These are phyloP conservation scores for Penicillium daleae DNA, from an alignment of 495 filamentous ascomycete genomes.

Conservation along the genomic window DNA sequence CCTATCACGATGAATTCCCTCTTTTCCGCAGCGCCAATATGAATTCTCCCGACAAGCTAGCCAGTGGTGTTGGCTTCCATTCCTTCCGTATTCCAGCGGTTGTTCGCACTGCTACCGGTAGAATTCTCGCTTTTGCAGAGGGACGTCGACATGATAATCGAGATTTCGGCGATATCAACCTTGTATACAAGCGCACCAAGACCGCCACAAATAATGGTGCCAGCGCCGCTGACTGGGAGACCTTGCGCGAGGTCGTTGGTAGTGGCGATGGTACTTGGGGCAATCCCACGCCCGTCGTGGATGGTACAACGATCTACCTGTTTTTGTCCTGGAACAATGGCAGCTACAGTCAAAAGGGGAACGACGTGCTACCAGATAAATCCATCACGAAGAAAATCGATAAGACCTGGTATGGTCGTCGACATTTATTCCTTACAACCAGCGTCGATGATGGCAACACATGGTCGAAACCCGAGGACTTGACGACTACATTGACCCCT, in stretches of 20 bases:
- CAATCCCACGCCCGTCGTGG: slow-evolving; percentile 2
- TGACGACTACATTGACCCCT: background rate
- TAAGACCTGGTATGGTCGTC: slow-evolving; percentile 3
- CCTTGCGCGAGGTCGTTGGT: slow-evolving; percentile 9
- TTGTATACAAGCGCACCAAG: slow-evolving; percentile 12
- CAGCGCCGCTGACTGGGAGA: background rate
- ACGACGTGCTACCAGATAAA: background rate
- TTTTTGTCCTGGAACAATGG: slow-evolving; percentile 11
- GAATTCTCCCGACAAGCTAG: slow-evolving; percentile 5
- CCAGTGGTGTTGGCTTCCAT: slow-evolving; percentile 9
- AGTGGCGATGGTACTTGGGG: slow-evolving; percentile 3
- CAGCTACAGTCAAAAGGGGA: slow-evolving; percentile 6
- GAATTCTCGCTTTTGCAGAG: slow-evolving; percentile 5
- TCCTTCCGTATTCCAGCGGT: slow-evolving; percentile 7
- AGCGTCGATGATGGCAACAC: slow-evolving; percentile 1
- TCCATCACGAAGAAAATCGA: background rate
- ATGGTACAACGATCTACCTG: slow-evolving; percentile 7
- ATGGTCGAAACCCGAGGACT: slow-evolving; percentile 5
- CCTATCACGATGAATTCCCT: slow-evolving; percentile 5
- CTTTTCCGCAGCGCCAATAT: slow-evolving; percentile 11
- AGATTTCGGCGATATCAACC: slow-evolving; percentile 10
- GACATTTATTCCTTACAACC: slow-evolving; percentile 1
- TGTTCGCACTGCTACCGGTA: background rate
- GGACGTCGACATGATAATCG: slow-evolving; percentile 9
- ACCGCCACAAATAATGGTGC: background rate